Base-by-base conservation (phyloP, 1,284 basidiomycete genomes). In the Marasmius sp. region DNA sequence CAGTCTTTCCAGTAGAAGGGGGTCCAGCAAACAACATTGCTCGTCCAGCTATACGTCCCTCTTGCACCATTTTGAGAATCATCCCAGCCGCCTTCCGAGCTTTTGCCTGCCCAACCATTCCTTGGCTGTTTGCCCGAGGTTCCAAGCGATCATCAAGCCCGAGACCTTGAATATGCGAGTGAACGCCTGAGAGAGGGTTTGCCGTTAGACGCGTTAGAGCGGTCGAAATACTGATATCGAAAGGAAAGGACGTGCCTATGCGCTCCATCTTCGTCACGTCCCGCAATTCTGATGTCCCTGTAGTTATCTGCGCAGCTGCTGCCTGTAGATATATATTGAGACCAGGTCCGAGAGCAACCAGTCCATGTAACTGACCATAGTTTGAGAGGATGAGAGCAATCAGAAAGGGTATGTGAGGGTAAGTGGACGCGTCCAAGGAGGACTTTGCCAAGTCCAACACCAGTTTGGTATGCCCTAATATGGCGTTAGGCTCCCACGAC, bases 1-100 rank as follows among this genome's bases (percentile, higher is more conserved):
- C 97, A 0, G 97, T 98, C 80, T 98, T 99, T 58, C 97, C 97
- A 1, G 95, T 95, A 51, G 93, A 94, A 10, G 96, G 96, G 3
- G 97, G 97, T 0, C 97, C 97, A 16, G 96, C 95, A 75, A 98
- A 97, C 59, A 98, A 81, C 77, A 98, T 96, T 6, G 95, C 94
- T 57, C 96, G 85, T 39, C 97, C 97, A 0, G 96, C 94, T 73
- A 99, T 98, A 59, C 90, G 85, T 18, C 94, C 94, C 69, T 97
- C 93, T 75, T 97, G 94, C 1, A 99, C 95, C 95, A 99, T 97
- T 78, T 93, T 96, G 69, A 98, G 85, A 66, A 98, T 96, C 81
- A 98, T 92, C 6, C 96, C 97, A 0, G 97, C 97, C 1, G 97
- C 97, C 75, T 97, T 97, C 41, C 97, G 86, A 18, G 97, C 97